Evolutionary conservation across 225 moss, liverwort and hornwort species (phyloP), one percentile per base, ranked within the genome.

Genomic region (Takakia lepidozioides): DNA sequence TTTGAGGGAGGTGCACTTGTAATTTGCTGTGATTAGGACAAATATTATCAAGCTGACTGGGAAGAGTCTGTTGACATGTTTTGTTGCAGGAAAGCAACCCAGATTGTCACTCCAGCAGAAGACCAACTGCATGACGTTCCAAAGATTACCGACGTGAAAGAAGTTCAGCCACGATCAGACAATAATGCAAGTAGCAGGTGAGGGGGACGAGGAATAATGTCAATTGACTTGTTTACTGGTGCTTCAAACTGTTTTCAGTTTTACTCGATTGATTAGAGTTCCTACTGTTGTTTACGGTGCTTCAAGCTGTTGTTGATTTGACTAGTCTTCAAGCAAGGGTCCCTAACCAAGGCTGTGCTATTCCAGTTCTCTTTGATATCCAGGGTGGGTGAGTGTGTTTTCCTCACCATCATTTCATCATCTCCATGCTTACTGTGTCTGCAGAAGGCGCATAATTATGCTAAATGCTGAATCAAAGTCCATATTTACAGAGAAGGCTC

Each of bases 391-490:
- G 26, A 8, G 25, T 8, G 32, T 4, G 1, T 57, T 21, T 5
- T 34, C 14, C n/a, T 51, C 42, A 27, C 2, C 42, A 26, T 18
- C 37, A 26, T 23, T 52, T 23, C 44, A 4, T 16, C 43, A 8
- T 19, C 40, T 35, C 32, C 28, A 3, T 26, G 0, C 2, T 35
- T 19, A 14, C 37, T 48, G 21, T 46, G 45, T 5, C 16, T 51
- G 55, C 72, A 72, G 72, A 43, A 68, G 21, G 38, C 57, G 55
- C 61, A 78, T 78, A 18, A 69, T 78, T 27, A 55, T 55, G 25
- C 56, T 78, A 40, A 65, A 73, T 15, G 48, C 61, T n/a, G 65
- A 61, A 40, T 61, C 69, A 18, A 56, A 52, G 27, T 32, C 69
- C 38, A 28, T 62, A 65, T 68, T 59, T 8, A 27, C 52, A 13